Evolutionary conservation across 2,329 filamentous ascomycete genomes (phyloP).

Genomic region (Coccinonectria pachysandricola): DNA sequence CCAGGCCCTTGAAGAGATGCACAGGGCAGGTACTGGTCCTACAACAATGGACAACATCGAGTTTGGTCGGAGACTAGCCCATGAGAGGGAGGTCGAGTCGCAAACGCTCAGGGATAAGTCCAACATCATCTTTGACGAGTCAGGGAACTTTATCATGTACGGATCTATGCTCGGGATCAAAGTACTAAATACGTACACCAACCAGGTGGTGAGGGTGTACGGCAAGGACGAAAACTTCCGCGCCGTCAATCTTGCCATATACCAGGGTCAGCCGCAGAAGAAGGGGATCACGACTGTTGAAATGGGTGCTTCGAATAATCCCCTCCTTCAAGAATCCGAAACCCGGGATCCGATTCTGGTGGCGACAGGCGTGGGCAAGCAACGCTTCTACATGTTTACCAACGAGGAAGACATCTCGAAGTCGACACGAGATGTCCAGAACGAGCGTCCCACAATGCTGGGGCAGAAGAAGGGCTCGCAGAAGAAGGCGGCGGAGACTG

Average conservation of each 20-base stretch:
- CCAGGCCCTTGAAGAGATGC: conserved; percentile 82
- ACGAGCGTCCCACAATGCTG: conserved; percentile 73
- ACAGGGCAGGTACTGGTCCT: conserved; percentile 77
- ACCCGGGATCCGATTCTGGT: conserved; percentile 82
- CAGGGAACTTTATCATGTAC: conserved; percentile 88
- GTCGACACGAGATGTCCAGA: conserved; percentile 80
- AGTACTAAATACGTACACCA: conserved; percentile 91
- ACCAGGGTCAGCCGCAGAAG: conserved; percentile 91
- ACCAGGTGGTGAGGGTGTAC: conserved; percentile 82
- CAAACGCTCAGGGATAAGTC: conserved; percentile 55
- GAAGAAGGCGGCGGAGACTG: conserved; percentile 56
- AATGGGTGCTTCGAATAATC: conserved; percentile 94
- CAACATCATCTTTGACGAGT: conserved; percentile 93
- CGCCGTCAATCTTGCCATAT: conserved; percentile 71
- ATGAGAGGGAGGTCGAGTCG: conserved; percentile 77
- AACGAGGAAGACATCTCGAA: conserved; percentile 79
- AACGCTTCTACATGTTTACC: conserved; percentile 96
- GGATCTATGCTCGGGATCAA: conserved; percentile 88
- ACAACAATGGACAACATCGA: conserved; percentile 82
- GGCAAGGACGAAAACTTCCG: conserved; percentile 84
- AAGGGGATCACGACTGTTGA: conserved; percentile 89
- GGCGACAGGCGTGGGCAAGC: conserved; percentile 73
- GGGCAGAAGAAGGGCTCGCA: conserved; percentile 44
- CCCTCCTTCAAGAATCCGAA: conserved; percentile 85
- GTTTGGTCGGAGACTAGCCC: conserved; percentile 77